Evolutionary conservation across 257 asterid genomes (phyloP).

Genomic region (Gentiana dahurica): DNA sequence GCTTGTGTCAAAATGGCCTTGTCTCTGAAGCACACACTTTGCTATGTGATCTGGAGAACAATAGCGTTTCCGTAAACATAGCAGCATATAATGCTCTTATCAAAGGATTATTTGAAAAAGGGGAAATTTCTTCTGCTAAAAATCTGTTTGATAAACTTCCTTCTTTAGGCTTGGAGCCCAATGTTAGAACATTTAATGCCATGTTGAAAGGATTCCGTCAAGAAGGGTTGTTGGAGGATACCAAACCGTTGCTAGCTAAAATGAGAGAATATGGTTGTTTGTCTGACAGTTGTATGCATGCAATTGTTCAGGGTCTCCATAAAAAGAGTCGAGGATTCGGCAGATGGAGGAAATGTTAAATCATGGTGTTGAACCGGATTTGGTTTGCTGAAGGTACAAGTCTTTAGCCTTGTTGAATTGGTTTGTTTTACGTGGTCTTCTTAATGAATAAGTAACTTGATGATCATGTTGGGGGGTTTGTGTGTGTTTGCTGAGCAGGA

Average conservation of each 20-base stretch:
- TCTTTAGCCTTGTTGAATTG: too few species aligned
- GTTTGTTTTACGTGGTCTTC: too few species aligned
- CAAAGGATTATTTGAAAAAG: slow-evolving; percentile 6
- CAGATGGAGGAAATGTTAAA: not conserved
- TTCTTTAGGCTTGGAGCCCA: not conserved
- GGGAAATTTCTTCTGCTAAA: not conserved
- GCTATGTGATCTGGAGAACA: not conserved
- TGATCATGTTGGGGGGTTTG: too few species aligned
- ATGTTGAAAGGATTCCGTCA: not conserved
- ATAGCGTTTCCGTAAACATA: not conserved
- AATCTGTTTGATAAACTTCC: not conserved
- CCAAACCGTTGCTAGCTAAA: not conserved
- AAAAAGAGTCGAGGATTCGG: not conserved
- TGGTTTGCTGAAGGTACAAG: too few species aligned
- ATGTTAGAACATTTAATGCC: not conserved
- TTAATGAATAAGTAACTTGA: too few species aligned
- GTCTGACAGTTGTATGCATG: not conserved
- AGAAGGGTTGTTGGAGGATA: not conserved
- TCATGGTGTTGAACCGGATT: not conserved
- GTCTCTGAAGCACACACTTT: slow-evolving; percentile 5
- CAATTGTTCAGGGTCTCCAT: not conserved
- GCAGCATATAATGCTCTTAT: slow-evolving; percentile 1
- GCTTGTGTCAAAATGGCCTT: slow-evolving; percentile 7
- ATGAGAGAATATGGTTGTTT: not conserved
- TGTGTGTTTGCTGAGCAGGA: too few species aligned